phyloP scores from a whole-genome alignment of 495 filamentous ascomycete genomes.

The Trichocladium antarcticum region DNA sequence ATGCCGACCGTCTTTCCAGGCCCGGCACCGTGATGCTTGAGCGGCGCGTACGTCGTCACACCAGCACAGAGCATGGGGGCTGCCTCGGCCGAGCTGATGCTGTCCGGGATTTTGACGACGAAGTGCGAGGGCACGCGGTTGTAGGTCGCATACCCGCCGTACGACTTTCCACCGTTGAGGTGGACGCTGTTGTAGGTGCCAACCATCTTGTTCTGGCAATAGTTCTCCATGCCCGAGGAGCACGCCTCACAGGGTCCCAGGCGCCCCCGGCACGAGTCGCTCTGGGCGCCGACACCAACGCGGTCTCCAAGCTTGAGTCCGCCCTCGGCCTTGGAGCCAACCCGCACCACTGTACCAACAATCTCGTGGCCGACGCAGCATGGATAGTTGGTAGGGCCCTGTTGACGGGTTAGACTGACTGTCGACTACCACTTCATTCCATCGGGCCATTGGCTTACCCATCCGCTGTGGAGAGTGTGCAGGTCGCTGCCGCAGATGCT shows the following conservation, averaged over 20 bases:
- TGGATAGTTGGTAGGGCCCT: constrained; percentile 56
- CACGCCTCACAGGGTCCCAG: constrained; percentile 59
- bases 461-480: constrained; percentile 65
- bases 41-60: constrained; percentile 64
- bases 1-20: constrained; percentile 76
- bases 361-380: constrained; percentile 78
- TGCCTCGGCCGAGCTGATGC: constrained; percentile 37
- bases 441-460: constrained; percentile 31
- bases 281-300: constrained; percentile 79
- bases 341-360: constrained; percentile 59
- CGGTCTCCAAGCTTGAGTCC: constrained; percentile 67
- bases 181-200: constrained; percentile 63
- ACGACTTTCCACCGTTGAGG: constrained; percentile 48
- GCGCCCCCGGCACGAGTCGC: constrained; percentile 48
- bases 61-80: constrained; percentile 86
- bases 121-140: constrained; percentile 65
- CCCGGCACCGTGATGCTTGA: constrained; percentile 60
- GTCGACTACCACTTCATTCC: neutral
- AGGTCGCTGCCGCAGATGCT: constrained; percentile 74
- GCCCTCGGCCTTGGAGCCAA: constrained; percentile 46
- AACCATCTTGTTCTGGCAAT: constrained; percentile 49
- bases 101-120: constrained; percentile 66
- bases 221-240: constrained; percentile 47
- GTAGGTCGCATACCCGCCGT: constrained; percentile 63
- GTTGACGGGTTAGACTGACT: neutral